Conservation (phyloP, 139 green algal genomes). For the Closterium sp. region DNA sequence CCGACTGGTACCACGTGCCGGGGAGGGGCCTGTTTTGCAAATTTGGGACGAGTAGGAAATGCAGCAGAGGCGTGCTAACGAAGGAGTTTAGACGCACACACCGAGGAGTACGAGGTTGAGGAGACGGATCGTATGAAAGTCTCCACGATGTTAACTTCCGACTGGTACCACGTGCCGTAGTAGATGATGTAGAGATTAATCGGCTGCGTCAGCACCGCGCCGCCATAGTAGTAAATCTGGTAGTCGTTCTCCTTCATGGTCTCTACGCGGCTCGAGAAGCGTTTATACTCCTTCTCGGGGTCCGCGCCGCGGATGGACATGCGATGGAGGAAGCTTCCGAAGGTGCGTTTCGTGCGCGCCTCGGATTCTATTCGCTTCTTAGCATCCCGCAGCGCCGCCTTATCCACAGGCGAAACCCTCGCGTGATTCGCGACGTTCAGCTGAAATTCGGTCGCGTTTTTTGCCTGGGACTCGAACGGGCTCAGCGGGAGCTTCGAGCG, state of each 20-base stretch:
- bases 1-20: no score
- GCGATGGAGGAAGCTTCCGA: background rate
- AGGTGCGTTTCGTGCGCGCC: background rate
- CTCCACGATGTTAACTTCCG: background rate
- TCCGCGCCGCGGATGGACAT: background rate
- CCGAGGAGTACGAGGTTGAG: background rate
- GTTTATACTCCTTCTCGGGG: background rate
- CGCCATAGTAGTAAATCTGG: background rate
- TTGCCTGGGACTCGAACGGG: background rate
- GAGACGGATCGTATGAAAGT: background rate
- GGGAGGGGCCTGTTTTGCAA: no score
- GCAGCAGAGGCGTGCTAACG: no score
- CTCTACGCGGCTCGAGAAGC: background rate
- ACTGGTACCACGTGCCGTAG: background rate
- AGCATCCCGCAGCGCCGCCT: background rate
- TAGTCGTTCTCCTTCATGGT: background rate
- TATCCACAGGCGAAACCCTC: background rate
- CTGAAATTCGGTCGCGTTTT: background rate
- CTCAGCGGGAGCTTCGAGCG: background rate
- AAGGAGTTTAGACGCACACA: background rate
- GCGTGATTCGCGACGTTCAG: background rate
- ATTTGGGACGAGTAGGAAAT: no score
- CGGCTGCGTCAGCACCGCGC: background rate
- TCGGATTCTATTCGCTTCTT: background rate
- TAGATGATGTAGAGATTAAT: background rate